A percentile compares a stretch with the other conserved stretches of the same genome.
Evolutionary conservation across 495 filamentous ascomycete genomes (phyloP).

Genomic region (Oidiodendron maius): DNA sequence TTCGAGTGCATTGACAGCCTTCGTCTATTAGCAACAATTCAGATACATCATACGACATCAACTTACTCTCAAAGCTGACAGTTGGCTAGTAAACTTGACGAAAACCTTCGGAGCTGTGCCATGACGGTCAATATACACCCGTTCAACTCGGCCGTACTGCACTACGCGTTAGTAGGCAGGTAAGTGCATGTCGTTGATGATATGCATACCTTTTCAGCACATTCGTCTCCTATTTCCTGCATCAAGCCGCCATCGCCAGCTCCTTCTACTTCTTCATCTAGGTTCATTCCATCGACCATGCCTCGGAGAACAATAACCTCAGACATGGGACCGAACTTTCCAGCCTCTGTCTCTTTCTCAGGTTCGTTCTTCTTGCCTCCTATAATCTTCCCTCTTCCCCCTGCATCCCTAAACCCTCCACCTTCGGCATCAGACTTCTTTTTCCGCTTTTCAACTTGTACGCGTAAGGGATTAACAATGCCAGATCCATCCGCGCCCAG

Average conservation of each 20-base stretch:
- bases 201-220: constrained; percentile 61
- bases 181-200: not conserved
- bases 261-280: constrained; percentile 56
- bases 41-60: not conserved
- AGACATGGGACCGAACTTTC: constrained; percentile 68
- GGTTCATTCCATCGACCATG: constrained; percentile 77
- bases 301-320: constrained; percentile 71
- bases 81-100: constrained; percentile 77
- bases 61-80: constrained; percentile 63
- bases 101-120: constrained; percentile 62
- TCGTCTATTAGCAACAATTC: not conserved
- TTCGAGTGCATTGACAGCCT: constrained; percentile 79
- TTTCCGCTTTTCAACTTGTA: constrained; percentile 76
- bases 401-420: constrained; percentile 65
- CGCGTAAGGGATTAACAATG: constrained; percentile 75
- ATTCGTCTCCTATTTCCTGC: constrained; percentile 94
- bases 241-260: constrained; percentile 61
- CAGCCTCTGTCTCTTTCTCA: constrained; percentile 37
- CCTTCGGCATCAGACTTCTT: constrained; percentile 74
- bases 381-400: constrained; percentile 74
- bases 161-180: constrained; percentile 13
- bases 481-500: constrained; percentile 75
- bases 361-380: constrained; percentile 53
- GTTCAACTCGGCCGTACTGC: constrained; percentile 80
- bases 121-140: constrained; percentile 64